Base-by-base conservation (phyloP, 805 yeast genomes). In the Candida alai region DNA sequence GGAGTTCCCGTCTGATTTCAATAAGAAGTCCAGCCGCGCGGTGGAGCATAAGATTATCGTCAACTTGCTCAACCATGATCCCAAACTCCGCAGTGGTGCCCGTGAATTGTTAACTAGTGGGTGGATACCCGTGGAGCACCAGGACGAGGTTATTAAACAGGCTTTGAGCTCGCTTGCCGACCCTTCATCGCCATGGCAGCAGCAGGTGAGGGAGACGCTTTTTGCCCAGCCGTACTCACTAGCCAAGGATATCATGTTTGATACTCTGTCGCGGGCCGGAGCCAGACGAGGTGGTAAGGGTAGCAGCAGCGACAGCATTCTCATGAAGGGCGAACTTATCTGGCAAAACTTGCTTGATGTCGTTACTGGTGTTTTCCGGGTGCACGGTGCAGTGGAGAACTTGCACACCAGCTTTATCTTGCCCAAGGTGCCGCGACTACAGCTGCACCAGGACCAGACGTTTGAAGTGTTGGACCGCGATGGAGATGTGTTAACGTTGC, bases 171-270 rank as follows among this genome's bases (percentile, higher is more conserved):
- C 88, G 19, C 60, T 93, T 38, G 83, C 95, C 0, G 89, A 88
- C 54, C 90, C 96, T 0, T 78, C 93, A 1, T 85, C 96, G 0
- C 89, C 95, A 1, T 88, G 96, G 94, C 93, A 89, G 44, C 85
- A 80, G 43, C 95, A 88, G 54, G 96, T 93, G 0, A 73, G 96
- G 50, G 84, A 82, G 35, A 83, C 93, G 0, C 61, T 93, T 22
- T 93, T 93, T 56, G 70, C 84, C 11, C 94, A 86, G 47, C 88
- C 96, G 0, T 82, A 87, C 48, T 80, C 81, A 56, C 69, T 84
- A 39, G 95, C 95, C 0, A 79, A 81, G 44, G 96, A 87, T 54
- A 74, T 87, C 10, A 65, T 93, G 40, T 93, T 84, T 56, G 97
- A 89, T 39, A 52, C 60, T 11, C n/a, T 30, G 18, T 18, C 25